phyloP scores from a whole-genome alignment of 257 asterid species.

The Solanum etuberosum region DNA sequence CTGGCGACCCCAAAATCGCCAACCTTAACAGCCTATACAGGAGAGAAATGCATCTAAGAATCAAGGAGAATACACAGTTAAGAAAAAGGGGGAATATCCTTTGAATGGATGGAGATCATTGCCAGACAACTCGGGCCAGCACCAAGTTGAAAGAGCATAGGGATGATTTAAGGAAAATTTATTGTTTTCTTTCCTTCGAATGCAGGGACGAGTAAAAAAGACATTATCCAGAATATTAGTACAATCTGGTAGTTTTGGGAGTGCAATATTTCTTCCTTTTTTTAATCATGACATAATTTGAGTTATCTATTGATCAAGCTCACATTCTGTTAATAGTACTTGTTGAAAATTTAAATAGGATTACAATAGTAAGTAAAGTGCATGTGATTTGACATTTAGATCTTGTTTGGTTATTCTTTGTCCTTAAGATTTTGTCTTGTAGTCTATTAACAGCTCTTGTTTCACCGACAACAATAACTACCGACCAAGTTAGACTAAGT shows the following conservation, averaged over 20 bases:
- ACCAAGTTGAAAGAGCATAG: neutral
- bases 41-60: neutral
- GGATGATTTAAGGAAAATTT: neutral
- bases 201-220: neutral
- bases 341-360: neutral
- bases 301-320: neutral
- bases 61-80: neutral
- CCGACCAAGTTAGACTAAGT: neutral
- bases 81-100: neutral
- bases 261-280: neutral
- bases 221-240: neutral
- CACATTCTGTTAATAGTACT: neutral
- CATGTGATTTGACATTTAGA: neutral
- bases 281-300: neutral
- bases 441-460: neutral
- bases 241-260: neutral
- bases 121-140: neutral
- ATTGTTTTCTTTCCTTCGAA: neutral
- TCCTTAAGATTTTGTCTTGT: neutral
- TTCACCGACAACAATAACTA: neutral
- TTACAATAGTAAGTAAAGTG: neutral
- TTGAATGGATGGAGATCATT: too few species aligned
- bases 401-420: neutral
- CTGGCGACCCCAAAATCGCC: constrained; percentile 98
- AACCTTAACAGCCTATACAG: constrained; percentile 72